Conservation (phyloP, 2,329 filamentous ascomycete species). For the Chlorencoelia australis region DNA sequence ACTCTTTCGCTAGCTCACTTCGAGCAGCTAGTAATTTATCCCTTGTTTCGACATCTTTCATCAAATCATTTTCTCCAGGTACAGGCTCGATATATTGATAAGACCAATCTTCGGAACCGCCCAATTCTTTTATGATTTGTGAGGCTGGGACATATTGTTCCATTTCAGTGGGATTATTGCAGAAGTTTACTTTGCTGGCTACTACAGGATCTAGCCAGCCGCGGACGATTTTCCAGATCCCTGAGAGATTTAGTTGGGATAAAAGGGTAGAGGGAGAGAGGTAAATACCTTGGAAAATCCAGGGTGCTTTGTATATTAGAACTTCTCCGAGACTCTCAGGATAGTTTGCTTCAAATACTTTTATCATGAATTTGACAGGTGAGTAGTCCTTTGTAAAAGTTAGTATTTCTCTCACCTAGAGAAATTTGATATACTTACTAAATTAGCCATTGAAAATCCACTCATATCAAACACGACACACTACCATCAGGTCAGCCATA, state of each 20-base stretch:
- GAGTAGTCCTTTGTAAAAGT: conserved; percentile 60
- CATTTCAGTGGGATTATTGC: conserved; percentile 69
- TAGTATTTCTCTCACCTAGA: conserved; percentile 6
- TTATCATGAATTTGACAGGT: conserved; percentile 98
- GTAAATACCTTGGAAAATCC: conserved; percentile 78
- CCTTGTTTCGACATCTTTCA: conserved; percentile 55
- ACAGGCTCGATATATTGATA: conserved; percentile 75
- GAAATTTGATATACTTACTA: conserved; percentile 44
- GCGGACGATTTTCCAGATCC: conserved; percentile 92
- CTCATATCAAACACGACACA: conserved; percentile 96
- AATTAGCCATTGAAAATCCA: conserved; percentile 85
- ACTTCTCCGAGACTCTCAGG: conserved; percentile 85
- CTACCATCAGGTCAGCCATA: conserved; percentile 33
- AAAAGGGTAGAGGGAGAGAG: background rate
- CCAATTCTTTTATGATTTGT: conserved; percentile 72
- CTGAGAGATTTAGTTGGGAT: conserved; percentile 31
- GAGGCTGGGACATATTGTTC: conserved; percentile 61
- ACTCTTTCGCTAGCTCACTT: conserved; percentile 56
- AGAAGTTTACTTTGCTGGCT: conserved; percentile 88
- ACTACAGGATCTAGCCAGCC: conserved; percentile 97
- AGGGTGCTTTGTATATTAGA: conserved; percentile 90
- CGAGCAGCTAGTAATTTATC: conserved; percentile 56
- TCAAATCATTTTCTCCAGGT: conserved; percentile 63
- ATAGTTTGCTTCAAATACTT: conserved; percentile 98
- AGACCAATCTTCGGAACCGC: conserved; percentile 74